phyloP scores from a whole-genome alignment of 108 stramenopile species.

The Discostella stelligeroides region DNA sequence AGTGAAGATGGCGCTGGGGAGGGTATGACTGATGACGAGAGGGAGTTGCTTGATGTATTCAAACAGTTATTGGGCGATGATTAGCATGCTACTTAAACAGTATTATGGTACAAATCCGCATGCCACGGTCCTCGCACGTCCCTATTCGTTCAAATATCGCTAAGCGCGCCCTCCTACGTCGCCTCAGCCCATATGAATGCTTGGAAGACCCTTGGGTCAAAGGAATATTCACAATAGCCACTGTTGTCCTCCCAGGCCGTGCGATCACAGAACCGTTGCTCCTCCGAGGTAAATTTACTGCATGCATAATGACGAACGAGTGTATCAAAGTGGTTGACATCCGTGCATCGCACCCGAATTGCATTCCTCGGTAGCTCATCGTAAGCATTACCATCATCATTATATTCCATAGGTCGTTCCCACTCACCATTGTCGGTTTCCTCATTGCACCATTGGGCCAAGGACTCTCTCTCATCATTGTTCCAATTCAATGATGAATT shows the following conservation, averaged over 20 bases:
- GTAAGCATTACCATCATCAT: slow-evolving; percentile 2
- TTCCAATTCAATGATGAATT: neutral
- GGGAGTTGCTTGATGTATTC: slow-evolving; percentile 80
- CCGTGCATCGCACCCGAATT: slow-evolving; percentile 50
- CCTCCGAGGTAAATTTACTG: slow-evolving; percentile 54
- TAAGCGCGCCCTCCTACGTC: no score
- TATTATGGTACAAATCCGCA: no score
- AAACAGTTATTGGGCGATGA: slow-evolving; percentile 73
- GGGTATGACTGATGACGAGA: slow-evolving; percentile 58
- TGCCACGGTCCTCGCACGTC: no score
- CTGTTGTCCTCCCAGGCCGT: slow-evolving; percentile 61
- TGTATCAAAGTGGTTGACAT: slow-evolving; percentile 42
- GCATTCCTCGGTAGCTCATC: slow-evolving; percentile 28
- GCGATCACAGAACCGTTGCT: slow-evolving; percentile 52
- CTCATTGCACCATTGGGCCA: no score
- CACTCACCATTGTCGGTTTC: slow-evolving; percentile 5
- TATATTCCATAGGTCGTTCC: neutral
- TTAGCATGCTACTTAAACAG: neutral
- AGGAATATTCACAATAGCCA: slow-evolving; percentile 42
- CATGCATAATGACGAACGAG: slow-evolving; percentile 59
- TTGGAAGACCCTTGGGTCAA: slow-evolving; percentile 82
- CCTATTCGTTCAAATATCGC: no score
- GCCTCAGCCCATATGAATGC: slow-evolving; percentile 68
- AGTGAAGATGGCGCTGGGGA: slow-evolving; percentile 49
- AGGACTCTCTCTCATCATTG: slow-evolving; percentile 14